A percentile compares a stretch with the other conserved stretches of the same genome.
These are phyloP conservation scores for Glonium stellatum DNA, from an alignment of 495 filamentous ascomycete species.

Conservation along the genomic window DNA sequence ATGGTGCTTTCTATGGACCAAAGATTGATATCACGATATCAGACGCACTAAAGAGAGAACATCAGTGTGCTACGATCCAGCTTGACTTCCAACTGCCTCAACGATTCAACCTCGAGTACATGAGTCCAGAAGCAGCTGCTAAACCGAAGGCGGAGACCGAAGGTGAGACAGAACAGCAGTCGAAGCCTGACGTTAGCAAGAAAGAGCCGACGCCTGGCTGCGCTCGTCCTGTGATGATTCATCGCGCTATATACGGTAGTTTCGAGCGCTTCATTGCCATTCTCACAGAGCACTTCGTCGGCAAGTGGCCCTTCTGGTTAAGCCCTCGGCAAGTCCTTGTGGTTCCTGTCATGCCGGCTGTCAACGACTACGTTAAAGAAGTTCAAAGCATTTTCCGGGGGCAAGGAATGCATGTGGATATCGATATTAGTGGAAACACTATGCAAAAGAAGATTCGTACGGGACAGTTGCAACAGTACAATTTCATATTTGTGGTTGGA, in stretches of 20 bases:
- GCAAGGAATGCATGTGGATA: conserved; percentile 68
- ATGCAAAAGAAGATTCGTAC: conserved; percentile 93
- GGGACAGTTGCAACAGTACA: conserved; percentile 82
- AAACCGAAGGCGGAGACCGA: conserved; percentile 33
- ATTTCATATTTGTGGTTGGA: conserved; percentile 87
- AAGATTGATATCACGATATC: conserved; percentile 90
- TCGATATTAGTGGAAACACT: conserved; percentile 85
- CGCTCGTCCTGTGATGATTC: conserved; percentile 92
- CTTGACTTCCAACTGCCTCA: conserved; percentile 90
- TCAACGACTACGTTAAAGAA: conserved; percentile 81
- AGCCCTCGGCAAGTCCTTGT: conserved; percentile 87
- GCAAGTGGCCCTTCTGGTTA: conserved; percentile 98
- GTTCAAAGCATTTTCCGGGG: conserved; percentile 56
- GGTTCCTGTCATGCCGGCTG: conserved; percentile 79
- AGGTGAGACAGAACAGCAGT: conserved; percentile 17
- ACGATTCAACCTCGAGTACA: conserved; percentile 77
- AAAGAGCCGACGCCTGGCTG: conserved; percentile 59
- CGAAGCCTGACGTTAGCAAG: conserved; percentile 25
- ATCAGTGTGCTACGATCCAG: conserved; percentile 87
- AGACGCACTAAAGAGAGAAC: conserved; percentile 69
- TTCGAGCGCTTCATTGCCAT: conserved; percentile 88
- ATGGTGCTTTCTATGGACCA: conserved; percentile 96
- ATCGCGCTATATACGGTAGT: conserved; percentile 87
- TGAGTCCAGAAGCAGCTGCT: conserved; percentile 52
- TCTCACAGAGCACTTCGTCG: conserved; percentile 87